Evolutionary conservation across 495 filamentous ascomycete genomes (phyloP).

Genomic region (Bacidia gigantensis): DNA sequence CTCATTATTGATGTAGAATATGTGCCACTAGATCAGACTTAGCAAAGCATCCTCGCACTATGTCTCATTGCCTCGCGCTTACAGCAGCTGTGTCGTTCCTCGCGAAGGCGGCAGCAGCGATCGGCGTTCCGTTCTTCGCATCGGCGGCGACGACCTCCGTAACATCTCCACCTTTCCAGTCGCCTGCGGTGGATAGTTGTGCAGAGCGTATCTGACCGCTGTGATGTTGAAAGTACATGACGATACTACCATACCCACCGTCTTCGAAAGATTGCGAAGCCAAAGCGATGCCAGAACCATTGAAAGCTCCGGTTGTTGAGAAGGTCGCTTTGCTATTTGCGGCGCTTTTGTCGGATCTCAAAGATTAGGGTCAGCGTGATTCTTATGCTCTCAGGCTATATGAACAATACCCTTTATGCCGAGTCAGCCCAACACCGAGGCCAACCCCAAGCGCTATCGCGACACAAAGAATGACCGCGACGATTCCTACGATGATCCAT

Average conservation of each 20-base stretch:
- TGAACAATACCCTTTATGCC: constrained; percentile 3
- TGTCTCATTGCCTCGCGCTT: constrained; percentile 1
- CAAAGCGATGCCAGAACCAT: constrained; percentile 25
- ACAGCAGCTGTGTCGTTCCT: constrained; percentile 16
- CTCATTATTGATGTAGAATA: constrained; percentile 23
- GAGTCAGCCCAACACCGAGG: constrained; percentile 16
- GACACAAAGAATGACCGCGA: constrained; percentile 6
- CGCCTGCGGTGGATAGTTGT: constrained; percentile 15
- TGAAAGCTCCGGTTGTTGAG: constrained; percentile 24
- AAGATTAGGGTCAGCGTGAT: not conserved
- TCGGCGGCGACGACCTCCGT: constrained; percentile 23
- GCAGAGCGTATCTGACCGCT: constrained; percentile 21
- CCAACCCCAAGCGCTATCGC: constrained; percentile 16
- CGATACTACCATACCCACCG: constrained; percentile 18
- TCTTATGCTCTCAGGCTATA: not conserved
- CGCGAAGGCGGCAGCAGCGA: constrained; percentile 24
- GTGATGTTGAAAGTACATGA: constrained; percentile 26
- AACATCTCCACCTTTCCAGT: constrained; percentile 20
- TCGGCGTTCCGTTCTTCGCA: constrained; percentile 25
- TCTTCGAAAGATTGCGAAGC: constrained; percentile 23
- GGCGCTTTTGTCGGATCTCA: not conserved
- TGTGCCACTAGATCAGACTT: constrained; percentile 18
- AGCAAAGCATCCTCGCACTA: not conserved
- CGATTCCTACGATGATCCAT: constrained; percentile 1
- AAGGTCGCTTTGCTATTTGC: constrained; percentile 2